phyloP scores from a whole-genome alignment of 805 yeast species.

The Wickerhamiella sorbophila region DNA sequence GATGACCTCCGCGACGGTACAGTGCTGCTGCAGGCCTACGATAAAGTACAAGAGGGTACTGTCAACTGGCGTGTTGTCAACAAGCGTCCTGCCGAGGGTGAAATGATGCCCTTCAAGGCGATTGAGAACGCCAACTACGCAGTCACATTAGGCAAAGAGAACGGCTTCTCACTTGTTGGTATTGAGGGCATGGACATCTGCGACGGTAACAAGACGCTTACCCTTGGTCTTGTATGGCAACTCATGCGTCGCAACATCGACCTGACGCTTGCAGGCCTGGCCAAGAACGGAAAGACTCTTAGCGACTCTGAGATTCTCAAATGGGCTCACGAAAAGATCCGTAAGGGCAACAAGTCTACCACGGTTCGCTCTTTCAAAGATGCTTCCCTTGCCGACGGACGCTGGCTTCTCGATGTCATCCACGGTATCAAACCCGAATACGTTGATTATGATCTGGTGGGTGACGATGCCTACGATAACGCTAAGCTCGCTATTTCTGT shows the following conservation, averaged over 20 bases:
- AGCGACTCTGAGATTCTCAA: constrained; percentile 74
- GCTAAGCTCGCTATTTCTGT: constrained; percentile 95
- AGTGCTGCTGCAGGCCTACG: constrained; percentile 79
- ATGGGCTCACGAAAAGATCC: constrained; percentile 85
- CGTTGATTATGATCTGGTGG: constrained; percentile 87
- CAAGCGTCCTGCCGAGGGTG: constrained; percentile 63
- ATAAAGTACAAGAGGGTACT: constrained; percentile 88
- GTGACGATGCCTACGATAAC: constrained; percentile 81
- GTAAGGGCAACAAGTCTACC: constrained; percentile 67
- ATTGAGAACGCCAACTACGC: constrained; percentile 96
- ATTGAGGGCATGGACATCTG: constrained; percentile 96
- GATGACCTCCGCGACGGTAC: constrained; percentile 93
- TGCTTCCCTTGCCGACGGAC: constrained; percentile 57
- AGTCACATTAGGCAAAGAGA: constrained; percentile 90
- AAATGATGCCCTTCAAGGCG: constrained; percentile 77
- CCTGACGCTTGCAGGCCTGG: constrained; percentile 59
- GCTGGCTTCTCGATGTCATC: constrained; percentile 75
- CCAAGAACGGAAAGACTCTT: constrained; percentile 59
- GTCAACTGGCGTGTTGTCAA: constrained; percentile 70
- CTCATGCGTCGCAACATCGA: constrained; percentile 93
- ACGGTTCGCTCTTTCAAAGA: constrained; percentile 78
- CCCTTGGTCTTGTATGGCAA: constrained; percentile 95
- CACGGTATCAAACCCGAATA: constrained; percentile 95
- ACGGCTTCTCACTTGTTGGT: constrained; percentile 87
- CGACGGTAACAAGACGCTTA: constrained; percentile 80